phyloP scores from a whole-genome alignment of 2,329 filamentous ascomycete species.

The Juglanconis juglandina region DNA sequence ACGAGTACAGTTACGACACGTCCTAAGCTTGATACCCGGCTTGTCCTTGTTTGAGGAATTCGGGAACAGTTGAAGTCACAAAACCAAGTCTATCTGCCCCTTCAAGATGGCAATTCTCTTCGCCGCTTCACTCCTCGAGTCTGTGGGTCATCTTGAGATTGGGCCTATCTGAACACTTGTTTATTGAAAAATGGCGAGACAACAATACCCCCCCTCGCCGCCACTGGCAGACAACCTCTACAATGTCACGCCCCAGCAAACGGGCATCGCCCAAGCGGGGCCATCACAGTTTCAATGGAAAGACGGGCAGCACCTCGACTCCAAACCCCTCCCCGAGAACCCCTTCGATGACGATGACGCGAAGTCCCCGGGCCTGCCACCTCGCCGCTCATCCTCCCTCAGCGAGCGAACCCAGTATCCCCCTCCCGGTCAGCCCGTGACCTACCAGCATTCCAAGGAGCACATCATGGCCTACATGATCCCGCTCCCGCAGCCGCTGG shows the following conservation, averaged over 20 bases:
- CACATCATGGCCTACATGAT: slow-evolving; percentile 9
- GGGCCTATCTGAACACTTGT: background rate
- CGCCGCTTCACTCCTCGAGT: background rate
- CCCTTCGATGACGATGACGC: background rate
- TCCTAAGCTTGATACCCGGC: background rate
- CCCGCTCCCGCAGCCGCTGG: background rate
- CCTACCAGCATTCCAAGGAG: background rate
- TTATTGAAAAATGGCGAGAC: background rate
- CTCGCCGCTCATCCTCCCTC: background rate
- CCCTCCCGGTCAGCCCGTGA: background rate
- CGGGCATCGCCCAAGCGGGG: background rate
- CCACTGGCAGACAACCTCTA: background rate
- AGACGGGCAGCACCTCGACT: background rate
- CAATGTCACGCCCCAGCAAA: background rate
- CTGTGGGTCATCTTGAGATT: background rate
- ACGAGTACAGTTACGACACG: background rate
- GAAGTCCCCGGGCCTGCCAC: background rate
- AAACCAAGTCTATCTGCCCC: too few relatives aligned
- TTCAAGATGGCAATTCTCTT: too few relatives aligned
- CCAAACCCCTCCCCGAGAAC: background rate
- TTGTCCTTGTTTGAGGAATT: too few relatives aligned
- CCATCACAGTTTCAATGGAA: background rate
- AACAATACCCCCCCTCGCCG: background rate
- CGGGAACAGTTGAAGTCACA: too few relatives aligned
- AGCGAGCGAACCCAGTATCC: background rate